Conservation (phyloP, 2,329 filamentous ascomycete species). For the Hypomyces rosellus region DNA sequence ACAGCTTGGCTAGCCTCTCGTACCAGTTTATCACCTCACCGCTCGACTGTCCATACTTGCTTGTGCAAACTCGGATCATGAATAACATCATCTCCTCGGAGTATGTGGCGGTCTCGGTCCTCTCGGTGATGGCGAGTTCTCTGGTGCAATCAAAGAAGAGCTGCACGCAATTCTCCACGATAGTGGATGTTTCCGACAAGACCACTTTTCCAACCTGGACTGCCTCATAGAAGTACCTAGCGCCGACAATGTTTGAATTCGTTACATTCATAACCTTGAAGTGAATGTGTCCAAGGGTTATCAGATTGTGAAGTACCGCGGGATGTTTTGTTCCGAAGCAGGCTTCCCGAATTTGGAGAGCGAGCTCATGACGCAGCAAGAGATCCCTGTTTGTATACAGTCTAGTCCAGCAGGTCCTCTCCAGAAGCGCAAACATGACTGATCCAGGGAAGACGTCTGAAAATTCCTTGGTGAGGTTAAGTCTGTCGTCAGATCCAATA, state of each 20-base stretch:
- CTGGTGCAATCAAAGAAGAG: slow-evolving; percentile 30
- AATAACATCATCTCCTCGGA: slow-evolving; percentile 33
- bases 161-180: slow-evolving; percentile 30
- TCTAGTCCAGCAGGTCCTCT: slow-evolving; percentile 27
- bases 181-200: slow-evolving; percentile 24
- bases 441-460: slow-evolving; percentile 30
- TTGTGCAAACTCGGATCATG: slow-evolving; percentile 32
- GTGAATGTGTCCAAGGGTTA: slow-evolving; percentile 30
- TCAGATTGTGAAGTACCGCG: slow-evolving; percentile 30
- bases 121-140: slow-evolving; percentile 26
- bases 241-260: slow-evolving; percentile 17
- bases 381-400: slow-evolving; percentile 17
- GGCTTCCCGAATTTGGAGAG: slow-evolving; percentile 28
- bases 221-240: slow-evolving; percentile 32
- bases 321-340: slow-evolving; percentile 31
- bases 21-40: slow-evolving; percentile 32
- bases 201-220: slow-evolving; percentile 25
- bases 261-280: slow-evolving; percentile 13
- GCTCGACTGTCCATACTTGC: slow-evolving; percentile 27
- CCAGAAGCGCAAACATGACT: slow-evolving; percentile 30
- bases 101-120: slow-evolving; percentile 29
- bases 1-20: slow-evolving; percentile 30
- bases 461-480: slow-evolving; percentile 27
- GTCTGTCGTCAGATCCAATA: slow-evolving; percentile 20
- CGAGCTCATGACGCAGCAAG: slow-evolving; percentile 25